phyloP scores from a whole-genome alignment of 2,329 filamentous ascomycete species.

The Hypoxylon sp. region DNA sequence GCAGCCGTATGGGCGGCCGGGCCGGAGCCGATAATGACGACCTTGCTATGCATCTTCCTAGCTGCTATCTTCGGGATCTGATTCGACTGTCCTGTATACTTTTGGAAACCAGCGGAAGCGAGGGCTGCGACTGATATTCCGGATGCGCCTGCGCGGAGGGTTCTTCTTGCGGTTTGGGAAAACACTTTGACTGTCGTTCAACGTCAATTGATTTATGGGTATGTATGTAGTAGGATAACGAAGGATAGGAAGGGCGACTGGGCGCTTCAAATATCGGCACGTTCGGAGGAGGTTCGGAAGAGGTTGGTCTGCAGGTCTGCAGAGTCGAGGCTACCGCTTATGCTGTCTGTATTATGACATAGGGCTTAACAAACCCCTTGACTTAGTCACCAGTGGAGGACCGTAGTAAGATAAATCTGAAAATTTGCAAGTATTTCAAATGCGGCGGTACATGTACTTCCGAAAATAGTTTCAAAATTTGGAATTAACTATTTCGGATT shows the following conservation, averaged over 20 bases:
- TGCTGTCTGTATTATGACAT: constrained; percentile 16
- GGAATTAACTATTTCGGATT: constrained; percentile 35
- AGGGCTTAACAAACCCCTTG: constrained; percentile 14
- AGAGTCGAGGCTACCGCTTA: constrained; percentile 21
- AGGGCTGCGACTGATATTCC: constrained; percentile 81
- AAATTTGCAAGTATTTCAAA: constrained; percentile 34
- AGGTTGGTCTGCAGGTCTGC: constrained; percentile 23
- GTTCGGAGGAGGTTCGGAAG: constrained; percentile 36
- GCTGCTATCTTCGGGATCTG: constrained; percentile 59
- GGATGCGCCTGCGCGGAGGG: constrained; percentile 80
- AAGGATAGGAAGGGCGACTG: constrained; percentile 11
- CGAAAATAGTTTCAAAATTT: constrained; percentile 44
- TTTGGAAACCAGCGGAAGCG: constrained; percentile 74
- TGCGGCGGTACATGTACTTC: constrained; percentile 44
- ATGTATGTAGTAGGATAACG: constrained; percentile 11
- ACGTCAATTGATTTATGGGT: constrained; percentile 1
- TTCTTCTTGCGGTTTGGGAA: constrained; percentile 83
- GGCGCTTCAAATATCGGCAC: constrained; percentile 30
- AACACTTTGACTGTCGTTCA: constrained; percentile 85
- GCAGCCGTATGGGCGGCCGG: constrained; percentile 97
- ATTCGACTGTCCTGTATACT: constrained; percentile 55
- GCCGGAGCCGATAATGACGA: constrained; percentile 95
- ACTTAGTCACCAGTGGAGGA: constrained; percentile 18
- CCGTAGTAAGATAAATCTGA: constrained; percentile 36
- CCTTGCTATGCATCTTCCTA: constrained; percentile 89